Percentiles rank a stretch among this genome's conserved stretches.
Conservation (phyloP, 345 rosid genomes). For the Trapa incisa region DNA sequence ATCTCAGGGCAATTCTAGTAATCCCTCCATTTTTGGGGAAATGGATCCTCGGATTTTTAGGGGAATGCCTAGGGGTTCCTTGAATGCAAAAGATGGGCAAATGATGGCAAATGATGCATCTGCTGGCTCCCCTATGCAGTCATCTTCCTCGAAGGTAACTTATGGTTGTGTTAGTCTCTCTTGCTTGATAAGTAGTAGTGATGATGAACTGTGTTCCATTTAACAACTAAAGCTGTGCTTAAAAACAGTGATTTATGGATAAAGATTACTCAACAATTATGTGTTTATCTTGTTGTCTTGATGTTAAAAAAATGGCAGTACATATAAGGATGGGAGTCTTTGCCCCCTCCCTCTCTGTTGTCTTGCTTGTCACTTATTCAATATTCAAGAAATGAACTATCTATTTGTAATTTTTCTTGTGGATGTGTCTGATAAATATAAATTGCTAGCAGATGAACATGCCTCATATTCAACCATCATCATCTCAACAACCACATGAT, state of each 20-base stretch:
- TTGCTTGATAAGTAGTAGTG: not conserved
- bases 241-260: not conserved
- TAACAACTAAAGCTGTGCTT: not conserved
- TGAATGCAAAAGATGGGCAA: constrained; percentile 77
- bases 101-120: constrained; percentile 67
- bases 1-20: constrained; percentile 64
- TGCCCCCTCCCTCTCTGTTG: not conserved
- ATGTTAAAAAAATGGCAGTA: too few species aligned
- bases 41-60: constrained; percentile 69
- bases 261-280: not conserved
- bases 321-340: too few species aligned
- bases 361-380: not conserved
- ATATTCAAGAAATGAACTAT: not conserved
- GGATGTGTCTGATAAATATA: constrained; percentile 8
- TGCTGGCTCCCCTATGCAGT: constrained; percentile 93
- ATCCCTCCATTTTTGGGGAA: constrained; percentile 58
- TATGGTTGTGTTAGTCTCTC: not conserved
- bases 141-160: constrained; percentile 71
- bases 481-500: constrained; percentile 83
- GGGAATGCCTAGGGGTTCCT: constrained; percentile 61
- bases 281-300: not conserved
- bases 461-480: constrained; percentile 74
- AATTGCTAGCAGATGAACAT: constrained; percentile 56
- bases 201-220: not conserved
- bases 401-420: not conserved